Percentiles rank a stretch among this genome's conserved stretches.
These are phyloP conservation scores for Phaeosphaeriaceae sp. DNA, from an alignment of 2,329 filamentous ascomycete species.

Conservation along the genomic window DNA sequence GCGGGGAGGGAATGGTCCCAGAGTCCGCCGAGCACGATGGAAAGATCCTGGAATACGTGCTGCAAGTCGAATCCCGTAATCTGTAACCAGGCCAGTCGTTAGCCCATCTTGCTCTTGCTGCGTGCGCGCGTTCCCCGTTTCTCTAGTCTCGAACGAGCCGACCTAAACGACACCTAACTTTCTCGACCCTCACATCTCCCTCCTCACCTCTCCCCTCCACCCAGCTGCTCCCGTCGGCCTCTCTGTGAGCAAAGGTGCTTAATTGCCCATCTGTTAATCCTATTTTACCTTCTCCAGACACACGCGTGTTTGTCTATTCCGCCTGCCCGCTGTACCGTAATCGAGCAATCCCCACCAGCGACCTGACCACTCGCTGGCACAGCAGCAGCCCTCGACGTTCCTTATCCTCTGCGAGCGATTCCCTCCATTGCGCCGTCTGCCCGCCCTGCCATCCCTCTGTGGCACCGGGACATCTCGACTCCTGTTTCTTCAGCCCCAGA, in stretches of 20 bases:
- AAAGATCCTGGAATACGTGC: background rate
- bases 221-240: slow-evolving; percentile 22
- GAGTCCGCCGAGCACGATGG: slow-evolving; percentile 1
- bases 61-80: slow-evolving; percentile 11
- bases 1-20: slow-evolving; percentile 3
- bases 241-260: slow-evolving; percentile 37
- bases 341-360: slow-evolving; percentile 22
- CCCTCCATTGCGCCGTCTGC: slow-evolving; percentile 14
- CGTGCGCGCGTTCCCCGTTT: slow-evolving; percentile 12
- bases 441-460: slow-evolving; percentile 13
- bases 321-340: slow-evolving; percentile 42
- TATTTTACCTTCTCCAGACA: slow-evolving; percentile 48
- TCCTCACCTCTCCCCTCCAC: slow-evolving; percentile 20
- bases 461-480: slow-evolving; percentile 7
- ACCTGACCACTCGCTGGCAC: slow-evolving; percentile 5
- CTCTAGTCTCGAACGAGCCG: slow-evolving; percentile 19
- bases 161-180: slow-evolving; percentile 20
- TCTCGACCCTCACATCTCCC: slow-evolving; percentile 14
- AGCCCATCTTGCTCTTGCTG: slow-evolving; percentile 7
- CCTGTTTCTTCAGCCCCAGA: slow-evolving; percentile 9
- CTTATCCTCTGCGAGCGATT: slow-evolving; percentile 26
- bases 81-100: slow-evolving; percentile 21
- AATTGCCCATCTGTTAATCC: slow-evolving; percentile 43
- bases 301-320: slow-evolving; percentile 47
- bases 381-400: slow-evolving; percentile 32